Base-by-base conservation (phyloP, 139 green algal species). In the Micractinium sp. region DNA sequence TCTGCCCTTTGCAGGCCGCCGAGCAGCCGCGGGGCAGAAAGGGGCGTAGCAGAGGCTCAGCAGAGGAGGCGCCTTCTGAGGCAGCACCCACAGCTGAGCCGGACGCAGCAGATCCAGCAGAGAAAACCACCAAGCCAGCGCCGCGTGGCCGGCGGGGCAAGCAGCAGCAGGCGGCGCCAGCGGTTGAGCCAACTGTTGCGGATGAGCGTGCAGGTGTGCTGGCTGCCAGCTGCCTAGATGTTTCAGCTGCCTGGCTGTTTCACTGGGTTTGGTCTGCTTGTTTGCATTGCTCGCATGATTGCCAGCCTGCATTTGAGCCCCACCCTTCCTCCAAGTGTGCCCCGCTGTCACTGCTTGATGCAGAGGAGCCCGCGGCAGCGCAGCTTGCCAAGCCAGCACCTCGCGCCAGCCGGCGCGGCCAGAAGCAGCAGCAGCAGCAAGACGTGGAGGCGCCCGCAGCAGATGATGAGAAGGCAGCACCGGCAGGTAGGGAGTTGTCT, bases 371-470 rank as follows among this genome's bases (percentile, higher is more conserved):
- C 19, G 82, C 38, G 18, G 82, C 23, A 1, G 84, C 61, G 20
- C 39, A 61, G 33, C 74, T 4, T 33, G 29, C 74, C 74, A 80
- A 38, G 74, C 74, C 33, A 53, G 35, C 74, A 14, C 33, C n/a
- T 23, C 33, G 38, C 39, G 23, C 38, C 23, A n/a, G 77, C 77
- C 77, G 77, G 61, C 81, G 81, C 33, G 81, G 81, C 56, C 73
- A 56, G n/a, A 85, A 85, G 81, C 71, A 78, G 71, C 71, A 38
- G 31, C 31, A 77, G 71, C 71, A 77, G 71, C 71, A 77, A 33
- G 31, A 36, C 31, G 14, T 22, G n/a, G 74, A 80, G 74, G 74
- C 53, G 74, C 33, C 33, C 0, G 74, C 35, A 31, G 63, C 63
- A 25, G 63, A 5, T 23, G 63, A 71, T 2, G 63, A 71, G 63